A percentile compares a stretch with the other conserved stretches of the same genome.
Evolutionary conservation across 1,284 basidiomycete genomes (phyloP).

Genomic region (Sphagnurus paluster): DNA sequence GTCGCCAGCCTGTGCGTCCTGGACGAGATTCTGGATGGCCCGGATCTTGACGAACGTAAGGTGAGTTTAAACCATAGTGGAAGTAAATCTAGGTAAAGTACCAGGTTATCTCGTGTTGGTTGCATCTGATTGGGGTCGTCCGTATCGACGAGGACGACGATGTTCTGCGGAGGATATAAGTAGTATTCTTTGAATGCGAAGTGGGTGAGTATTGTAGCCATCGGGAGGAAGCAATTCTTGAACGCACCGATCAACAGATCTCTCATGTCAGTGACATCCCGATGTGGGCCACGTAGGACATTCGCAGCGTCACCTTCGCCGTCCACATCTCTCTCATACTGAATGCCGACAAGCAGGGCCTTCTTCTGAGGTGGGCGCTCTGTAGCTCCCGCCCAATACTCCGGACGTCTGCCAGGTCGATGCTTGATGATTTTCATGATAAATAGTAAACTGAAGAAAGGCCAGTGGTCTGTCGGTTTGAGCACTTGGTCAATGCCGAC

Average conservation of each 20-base stretch:
- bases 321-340: conserved; percentile 16
- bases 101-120: conserved; percentile 29
- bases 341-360: conserved; percentile 20
- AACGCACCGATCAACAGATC: conserved; percentile 25
- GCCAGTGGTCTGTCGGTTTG: not conserved
- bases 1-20: conserved; percentile 28
- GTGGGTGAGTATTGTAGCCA: no score
- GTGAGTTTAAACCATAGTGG: no score
- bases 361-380: conserved; percentile 14
- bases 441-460: not conserved
- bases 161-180: conserved; percentile 24
- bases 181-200: no score
- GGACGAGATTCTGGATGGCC: conserved; percentile 26
- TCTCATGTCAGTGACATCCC: conserved; percentile 27
- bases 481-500: no score
- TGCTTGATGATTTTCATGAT: conserved; percentile 17
- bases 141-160: conserved; percentile 29
- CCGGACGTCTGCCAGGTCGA: conserved; percentile 10
- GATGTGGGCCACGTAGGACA: conserved; percentile 26
- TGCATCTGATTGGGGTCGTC: conserved; percentile 21
- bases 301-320: conserved; percentile 8
- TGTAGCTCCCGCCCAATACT: conserved; percentile 7
- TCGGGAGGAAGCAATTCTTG: not conserved
- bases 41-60: no score
- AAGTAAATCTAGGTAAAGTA: no score